phyloP scores from a whole-genome alignment of 805 yeast species.

The Teunomyces barrocoloradensis region DNA sequence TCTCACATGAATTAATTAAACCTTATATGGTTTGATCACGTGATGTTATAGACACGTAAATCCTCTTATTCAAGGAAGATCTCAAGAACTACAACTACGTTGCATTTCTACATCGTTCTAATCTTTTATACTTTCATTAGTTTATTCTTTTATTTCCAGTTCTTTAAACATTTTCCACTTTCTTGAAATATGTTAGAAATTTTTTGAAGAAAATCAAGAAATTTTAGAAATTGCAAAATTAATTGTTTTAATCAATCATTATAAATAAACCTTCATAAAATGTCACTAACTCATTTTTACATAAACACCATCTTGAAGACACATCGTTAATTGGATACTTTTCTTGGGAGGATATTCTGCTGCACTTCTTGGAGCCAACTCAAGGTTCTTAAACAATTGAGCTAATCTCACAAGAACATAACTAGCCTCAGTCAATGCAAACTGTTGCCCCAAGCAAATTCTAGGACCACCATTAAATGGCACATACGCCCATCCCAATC shows the following conservation, averaged over 20 bases:
- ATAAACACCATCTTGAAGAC: conserved; percentile 21
- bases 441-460: conserved; percentile 29
- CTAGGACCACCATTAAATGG: conserved; percentile 30
- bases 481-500: conserved; percentile 26
- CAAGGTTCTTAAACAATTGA: conserved; percentile 21
- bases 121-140: no score
- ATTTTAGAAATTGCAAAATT: background rate
- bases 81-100: no score
- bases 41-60: background rate
- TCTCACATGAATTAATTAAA: background rate
- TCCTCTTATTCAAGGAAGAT: no score
- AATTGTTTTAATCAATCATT: background rate
- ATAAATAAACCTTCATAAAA: background rate
- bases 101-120: no score
- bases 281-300: conserved; percentile 3
- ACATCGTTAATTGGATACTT: conserved; percentile 24
- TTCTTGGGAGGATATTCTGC: conserved; percentile 30
- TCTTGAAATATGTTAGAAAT: background rate
- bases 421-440: conserved; percentile 28
- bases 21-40: background rate
- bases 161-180: background rate
- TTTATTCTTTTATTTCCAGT: no score
- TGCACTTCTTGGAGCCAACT: conserved; percentile 10
- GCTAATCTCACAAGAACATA: conserved; percentile 21
- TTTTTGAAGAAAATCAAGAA: background rate